phyloP scores from a whole-genome alignment of 2,329 filamentous ascomycete species.

The Ceratocystis albifundus region DNA sequence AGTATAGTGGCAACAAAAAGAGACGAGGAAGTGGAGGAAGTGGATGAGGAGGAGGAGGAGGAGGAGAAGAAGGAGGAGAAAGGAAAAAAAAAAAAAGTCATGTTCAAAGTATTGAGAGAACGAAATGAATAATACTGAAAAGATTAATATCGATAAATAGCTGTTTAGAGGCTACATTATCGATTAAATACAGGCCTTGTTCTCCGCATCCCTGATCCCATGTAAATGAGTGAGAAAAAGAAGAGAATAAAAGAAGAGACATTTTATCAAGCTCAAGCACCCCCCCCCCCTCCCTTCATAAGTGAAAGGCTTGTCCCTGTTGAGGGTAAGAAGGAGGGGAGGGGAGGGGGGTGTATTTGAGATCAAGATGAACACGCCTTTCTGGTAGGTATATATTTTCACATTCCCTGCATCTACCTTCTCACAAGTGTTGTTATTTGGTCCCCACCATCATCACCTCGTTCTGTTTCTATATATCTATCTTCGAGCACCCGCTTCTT shows the following conservation, averaged over 20 bases:
- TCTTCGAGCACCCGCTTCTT: slow-evolving; percentile 11
- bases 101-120: not conserved
- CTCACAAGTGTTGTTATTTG: not conserved
- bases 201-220: not conserved
- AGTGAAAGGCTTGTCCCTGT: not conserved
- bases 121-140: not conserved
- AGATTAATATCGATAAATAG: not conserved
- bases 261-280: not conserved
- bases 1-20: not conserved
- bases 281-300: not conserved
- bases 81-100: not conserved
- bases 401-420: slow-evolving; percentile 5
- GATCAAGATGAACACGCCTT: not conserved
- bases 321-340: not conserved
- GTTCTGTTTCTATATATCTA: slow-evolving; percentile 11
- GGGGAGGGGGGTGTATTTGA: not conserved
- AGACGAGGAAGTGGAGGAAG: not conserved
- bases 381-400: slow-evolving; percentile 5
- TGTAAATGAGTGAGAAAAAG: not conserved
- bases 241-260: not conserved
- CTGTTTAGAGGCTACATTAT: not conserved
- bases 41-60: not conserved
- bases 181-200: not conserved
- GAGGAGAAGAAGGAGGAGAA: not conserved
- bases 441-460: not conserved